Conservation (phyloP, 2,329 filamentous ascomycete species). For the Fusarium chaquense region DNA sequence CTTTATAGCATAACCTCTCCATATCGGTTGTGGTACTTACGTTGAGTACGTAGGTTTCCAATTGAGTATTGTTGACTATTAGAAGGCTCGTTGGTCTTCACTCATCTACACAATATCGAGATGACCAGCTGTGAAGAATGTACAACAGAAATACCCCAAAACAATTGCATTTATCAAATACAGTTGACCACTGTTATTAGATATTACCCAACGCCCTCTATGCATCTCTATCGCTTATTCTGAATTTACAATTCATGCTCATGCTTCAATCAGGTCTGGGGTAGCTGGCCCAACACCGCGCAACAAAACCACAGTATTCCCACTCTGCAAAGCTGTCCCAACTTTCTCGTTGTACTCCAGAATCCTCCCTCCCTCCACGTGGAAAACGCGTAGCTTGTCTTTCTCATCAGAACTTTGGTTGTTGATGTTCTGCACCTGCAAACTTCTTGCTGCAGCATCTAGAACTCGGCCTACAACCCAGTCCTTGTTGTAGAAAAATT, state of each 20-base stretch:
- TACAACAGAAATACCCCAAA: background rate
- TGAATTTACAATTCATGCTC: slow-evolving; percentile 13
- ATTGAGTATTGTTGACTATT: background rate
- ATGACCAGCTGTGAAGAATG: background rate
- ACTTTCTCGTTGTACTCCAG: slow-evolving; percentile 91
- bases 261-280: slow-evolving; percentile 74
- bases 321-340: slow-evolving; percentile 77
- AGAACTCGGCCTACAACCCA: slow-evolving; percentile 91
- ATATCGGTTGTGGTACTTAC: background rate
- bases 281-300: slow-evolving; percentile 82
- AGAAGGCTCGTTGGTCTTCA: background rate
- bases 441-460: slow-evolving; percentile 79
- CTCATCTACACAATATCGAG: background rate
- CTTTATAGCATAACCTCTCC: background rate
- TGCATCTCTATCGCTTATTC: slow-evolving; percentile 25
- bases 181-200: slow-evolving; percentile 1
- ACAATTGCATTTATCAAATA: background rate
- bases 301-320: slow-evolving; percentile 90
- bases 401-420: slow-evolving; percentile 81
- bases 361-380: slow-evolving; percentile 88
- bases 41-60: too few relatives aligned
- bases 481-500: slow-evolving; percentile 83
- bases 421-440: slow-evolving; percentile 87
- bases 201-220: slow-evolving; percentile 39
- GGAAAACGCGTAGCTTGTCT: slow-evolving; percentile 86